phyloP scores from a whole-genome alignment of 352 stramenopile genomes.

The Globisporangium nagaii region DNA sequence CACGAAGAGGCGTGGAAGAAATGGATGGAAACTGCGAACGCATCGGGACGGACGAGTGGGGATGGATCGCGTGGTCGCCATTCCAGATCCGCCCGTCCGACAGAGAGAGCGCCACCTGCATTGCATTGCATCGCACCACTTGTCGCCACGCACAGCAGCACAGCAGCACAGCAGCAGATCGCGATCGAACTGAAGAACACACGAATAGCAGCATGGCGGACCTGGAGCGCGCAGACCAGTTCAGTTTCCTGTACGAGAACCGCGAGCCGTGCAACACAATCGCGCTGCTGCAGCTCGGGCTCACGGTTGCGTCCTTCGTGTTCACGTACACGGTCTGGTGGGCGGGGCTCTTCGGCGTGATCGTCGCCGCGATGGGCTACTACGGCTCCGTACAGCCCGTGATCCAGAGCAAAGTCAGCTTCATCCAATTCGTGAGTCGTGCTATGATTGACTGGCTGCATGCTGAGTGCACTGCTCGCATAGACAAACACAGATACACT shows the following conservation, averaged over 20 bases:
- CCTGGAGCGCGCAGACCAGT: slow-evolving; percentile 62
- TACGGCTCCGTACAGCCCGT: slow-evolving; percentile 78
- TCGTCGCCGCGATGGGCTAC: slow-evolving; percentile 77
- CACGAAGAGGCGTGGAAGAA: slow-evolving; percentile 14
- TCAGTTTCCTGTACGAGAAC: slow-evolving; percentile 81
- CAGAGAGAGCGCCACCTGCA: neutral
- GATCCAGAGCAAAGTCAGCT: slow-evolving; percentile 86
- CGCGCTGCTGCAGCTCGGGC: slow-evolving; percentile 62
- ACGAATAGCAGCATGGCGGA: slow-evolving; percentile 41
- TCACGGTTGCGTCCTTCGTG: slow-evolving; percentile 65
- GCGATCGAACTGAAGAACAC: neutral
- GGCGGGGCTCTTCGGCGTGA: slow-evolving; percentile 67
- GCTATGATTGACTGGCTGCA: neutral
- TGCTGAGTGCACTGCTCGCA: too few species aligned
- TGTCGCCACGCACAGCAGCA: neutral
- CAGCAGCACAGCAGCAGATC: neutral
- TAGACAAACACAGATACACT: too few species aligned
- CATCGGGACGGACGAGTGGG: neutral
- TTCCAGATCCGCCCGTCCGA: neutral
- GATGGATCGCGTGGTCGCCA: neutral
- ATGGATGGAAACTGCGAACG: neutral
- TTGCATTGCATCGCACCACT: too few species aligned
- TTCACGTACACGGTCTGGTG: slow-evolving; percentile 85
- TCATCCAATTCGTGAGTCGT: slow-evolving; percentile 78
- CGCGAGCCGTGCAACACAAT: slow-evolving; percentile 80